A percentile compares a stretch with the other conserved stretches of the same genome.
Conservation (phyloP, 2,329 filamentous ascomycete species). For the Pseudocercospora ulei region DNA sequence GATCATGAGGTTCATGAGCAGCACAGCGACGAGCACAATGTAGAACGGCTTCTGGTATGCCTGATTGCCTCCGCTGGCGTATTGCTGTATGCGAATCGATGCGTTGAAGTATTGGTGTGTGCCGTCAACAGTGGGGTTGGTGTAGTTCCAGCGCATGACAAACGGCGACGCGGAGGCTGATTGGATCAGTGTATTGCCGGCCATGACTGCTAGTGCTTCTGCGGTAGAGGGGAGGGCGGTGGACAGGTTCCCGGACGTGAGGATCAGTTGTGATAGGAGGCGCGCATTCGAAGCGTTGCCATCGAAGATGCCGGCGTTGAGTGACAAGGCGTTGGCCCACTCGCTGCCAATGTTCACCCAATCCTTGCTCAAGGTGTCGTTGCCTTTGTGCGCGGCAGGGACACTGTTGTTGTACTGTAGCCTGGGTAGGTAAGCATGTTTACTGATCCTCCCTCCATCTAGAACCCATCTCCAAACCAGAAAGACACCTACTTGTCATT, state of each 20-base stretch:
- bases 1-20: constrained; percentile 57
- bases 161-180: constrained; percentile 53
- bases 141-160: constrained; percentile 38
- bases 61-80: constrained; percentile 55
- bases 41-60: constrained; percentile 59
- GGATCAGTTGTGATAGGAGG: constrained; percentile 39
- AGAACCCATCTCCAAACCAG: too few species aligned
- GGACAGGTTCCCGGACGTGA: constrained; percentile 39
- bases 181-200: constrained; percentile 56
- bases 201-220: constrained; percentile 62
- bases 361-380: constrained; percentile 35
- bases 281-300: constrained; percentile 40
- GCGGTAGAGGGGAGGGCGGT: constrained; percentile 54
- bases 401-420: constrained; percentile 48
- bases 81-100: constrained; percentile 55
- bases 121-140: constrained; percentile 30
- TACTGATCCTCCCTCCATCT: too few species aligned
- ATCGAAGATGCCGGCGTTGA: constrained; percentile 39
- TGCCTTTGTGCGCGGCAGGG: constrained; percentile 48
- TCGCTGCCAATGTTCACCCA: constrained; percentile 40
- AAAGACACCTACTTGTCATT: too few species aligned
- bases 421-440: too few species aligned
- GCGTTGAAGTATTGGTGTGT: constrained; percentile 55
- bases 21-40: constrained; percentile 54
- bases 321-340: constrained; percentile 38